Evolutionary conservation across 1,139 yeast genomes (phyloP), one percentile per base, ranked within the genome.

Genomic region (Diutina mesorugosa): DNA sequence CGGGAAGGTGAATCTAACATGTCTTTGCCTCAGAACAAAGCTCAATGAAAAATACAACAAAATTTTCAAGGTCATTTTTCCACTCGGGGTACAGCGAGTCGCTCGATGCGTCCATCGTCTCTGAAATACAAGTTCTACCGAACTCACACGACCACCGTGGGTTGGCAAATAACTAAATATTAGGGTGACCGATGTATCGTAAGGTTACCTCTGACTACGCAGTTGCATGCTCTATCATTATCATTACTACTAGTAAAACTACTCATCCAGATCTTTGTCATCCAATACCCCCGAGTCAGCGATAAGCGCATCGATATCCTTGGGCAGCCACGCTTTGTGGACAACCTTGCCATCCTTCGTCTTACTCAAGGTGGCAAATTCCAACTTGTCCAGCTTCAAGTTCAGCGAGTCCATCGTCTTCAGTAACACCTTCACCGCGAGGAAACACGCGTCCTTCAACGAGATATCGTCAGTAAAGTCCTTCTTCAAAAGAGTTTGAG

Each of bases 371-470:
- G 97, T 90, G 47, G 97, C 90, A 68, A 91, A 86, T 72, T 91
- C 98, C 62, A 91, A 78, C 72, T 90, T 90, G 59, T 90, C 97
- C 66, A 90, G 81, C 45, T 90, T 87, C 66, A 95, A 77, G 57
- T 89, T 84, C 52, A 95, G 83, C 57, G 89, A 80, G 70, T 95
- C 99, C 79, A 95, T 90, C 12, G 99, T 95, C 75, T 95, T 95
- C 57, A 95, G 84, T 62, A 95, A 80, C 50, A 95, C 96, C 72
- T 90, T 90, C 66, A 93, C 78, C 6, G 98, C 98, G 68, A 93
- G 76, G 62, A 85, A 90, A 60, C 90, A 81, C 3, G 97, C 97
- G 56, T 87, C 95, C 59, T 84, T 81, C 63, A 95, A 76, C 21
- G 79, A 72, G 65, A 90, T 71, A 58, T 87, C 95, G 63, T 89